A percentile compares a stretch with the other conserved stretches of the same genome.
These are phyloP conservation scores for Jatropha curcas DNA, from an alignment of 345 rosid genomes.

Conservation along the genomic window DNA sequence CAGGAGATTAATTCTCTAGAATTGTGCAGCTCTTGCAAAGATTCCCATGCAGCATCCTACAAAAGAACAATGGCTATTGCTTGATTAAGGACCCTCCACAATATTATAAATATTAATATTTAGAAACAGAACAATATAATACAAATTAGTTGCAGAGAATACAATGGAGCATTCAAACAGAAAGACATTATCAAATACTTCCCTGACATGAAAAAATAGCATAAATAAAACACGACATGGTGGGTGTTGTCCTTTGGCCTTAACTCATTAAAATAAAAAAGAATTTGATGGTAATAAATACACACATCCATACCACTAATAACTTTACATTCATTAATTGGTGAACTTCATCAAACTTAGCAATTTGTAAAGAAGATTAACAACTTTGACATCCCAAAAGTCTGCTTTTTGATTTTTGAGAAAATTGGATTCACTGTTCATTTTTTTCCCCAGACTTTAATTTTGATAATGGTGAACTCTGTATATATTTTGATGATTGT, in stretches of 20 bases:
- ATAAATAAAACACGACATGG: neutral
- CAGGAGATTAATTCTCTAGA: constrained; percentile 28
- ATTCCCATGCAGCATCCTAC: constrained; percentile 49
- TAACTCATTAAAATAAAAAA: neutral
- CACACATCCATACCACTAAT: neutral
- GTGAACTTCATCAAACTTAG: neutral
- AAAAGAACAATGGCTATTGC: constrained; percentile 3
- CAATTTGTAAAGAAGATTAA: neutral
- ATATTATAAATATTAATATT: neutral
- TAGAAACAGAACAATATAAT: neutral
- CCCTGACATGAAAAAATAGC: neutral
- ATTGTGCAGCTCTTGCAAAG: constrained; percentile 29
- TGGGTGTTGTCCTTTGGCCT: neutral
- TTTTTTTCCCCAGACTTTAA: neutral
- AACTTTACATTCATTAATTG: neutral
- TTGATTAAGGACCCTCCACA: constrained; percentile 4
- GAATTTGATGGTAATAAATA: neutral
- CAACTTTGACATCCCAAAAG: neutral
- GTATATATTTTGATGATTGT: neutral
- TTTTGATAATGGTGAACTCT: neutral
- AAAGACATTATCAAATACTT: neutral
- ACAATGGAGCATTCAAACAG: neutral
- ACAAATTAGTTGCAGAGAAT: constrained; percentile 1
- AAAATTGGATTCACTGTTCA: neutral
- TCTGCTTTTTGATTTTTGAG: neutral